A percentile compares a stretch with the other conserved stretches of the same genome.
These are phyloP conservation scores for Calonectria pseudoreteaudii DNA, from an alignment of 2,329 filamentous ascomycete genomes.

Conservation along the genomic window DNA sequence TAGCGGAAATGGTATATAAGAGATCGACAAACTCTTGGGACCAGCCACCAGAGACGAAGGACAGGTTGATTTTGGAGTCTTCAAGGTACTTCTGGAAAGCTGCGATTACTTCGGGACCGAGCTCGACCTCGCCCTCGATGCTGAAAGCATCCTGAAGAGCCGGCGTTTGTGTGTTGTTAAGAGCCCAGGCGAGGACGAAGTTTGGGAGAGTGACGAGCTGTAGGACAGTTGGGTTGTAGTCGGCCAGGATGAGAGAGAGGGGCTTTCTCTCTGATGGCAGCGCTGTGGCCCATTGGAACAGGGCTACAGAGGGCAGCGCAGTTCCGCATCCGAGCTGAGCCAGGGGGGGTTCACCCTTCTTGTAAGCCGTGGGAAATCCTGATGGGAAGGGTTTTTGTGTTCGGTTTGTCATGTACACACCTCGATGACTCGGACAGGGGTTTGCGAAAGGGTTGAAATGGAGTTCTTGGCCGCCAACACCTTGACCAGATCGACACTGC, in stretches of 20 bases:
- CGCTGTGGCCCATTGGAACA: constrained; percentile 72
- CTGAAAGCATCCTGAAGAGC: constrained; percentile 60
- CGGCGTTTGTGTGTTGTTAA: constrained; percentile 54
- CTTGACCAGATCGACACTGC: constrained; percentile 82
- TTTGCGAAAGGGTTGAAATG: constrained; percentile 45
- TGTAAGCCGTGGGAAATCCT: background rate
- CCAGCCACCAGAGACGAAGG: constrained; percentile 83
- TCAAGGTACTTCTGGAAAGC: constrained; percentile 69
- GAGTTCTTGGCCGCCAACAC: constrained; percentile 64
- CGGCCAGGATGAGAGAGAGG: constrained; percentile 75
- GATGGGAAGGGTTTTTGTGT: background rate
- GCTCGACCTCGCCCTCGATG: constrained; percentile 71
- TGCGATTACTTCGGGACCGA: constrained; percentile 67
- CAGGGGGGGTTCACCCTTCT: constrained; percentile 1
- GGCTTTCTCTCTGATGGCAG: constrained; percentile 41
- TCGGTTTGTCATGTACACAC: constrained; percentile 51
- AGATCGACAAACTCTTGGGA: constrained; percentile 72
- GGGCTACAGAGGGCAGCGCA: constrained; percentile 76
- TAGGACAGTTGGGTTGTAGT: constrained; percentile 84
- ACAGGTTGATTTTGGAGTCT: constrained; percentile 64
- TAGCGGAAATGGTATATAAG: constrained; percentile 54
- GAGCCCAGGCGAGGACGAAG: constrained; percentile 76
- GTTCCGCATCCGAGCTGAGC: constrained; percentile 85
- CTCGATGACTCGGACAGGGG: constrained; percentile 63
- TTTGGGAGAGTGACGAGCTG: constrained; percentile 85